Evolutionary conservation across 306 rosid species (phyloP).

Genomic region (Trichosanthes cucumerina): DNA sequence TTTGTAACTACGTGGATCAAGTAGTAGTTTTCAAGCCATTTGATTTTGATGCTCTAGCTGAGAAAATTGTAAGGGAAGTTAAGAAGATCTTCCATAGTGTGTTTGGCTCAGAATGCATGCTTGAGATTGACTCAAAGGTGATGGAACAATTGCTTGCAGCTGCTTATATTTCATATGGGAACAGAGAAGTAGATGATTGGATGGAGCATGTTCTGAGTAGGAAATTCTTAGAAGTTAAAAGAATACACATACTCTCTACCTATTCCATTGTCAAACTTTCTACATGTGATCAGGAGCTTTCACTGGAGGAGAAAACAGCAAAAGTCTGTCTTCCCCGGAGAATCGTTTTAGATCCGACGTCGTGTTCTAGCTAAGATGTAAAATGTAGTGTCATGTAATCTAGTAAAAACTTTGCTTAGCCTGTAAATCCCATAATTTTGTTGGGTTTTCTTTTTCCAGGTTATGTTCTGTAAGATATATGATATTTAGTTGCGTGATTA

Average conservation of each 20-base stretch:
- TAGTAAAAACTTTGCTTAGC: conserved; percentile 10
- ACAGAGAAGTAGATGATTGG: conserved; percentile 63
- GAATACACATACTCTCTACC: conserved; percentile 30
- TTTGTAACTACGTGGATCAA: conserved; percentile 39
- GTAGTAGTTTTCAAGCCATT: conserved; percentile 59
- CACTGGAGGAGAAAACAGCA: conserved; percentile 32
- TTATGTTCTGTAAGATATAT: conserved; percentile 36
- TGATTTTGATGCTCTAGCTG: conserved; percentile 58
- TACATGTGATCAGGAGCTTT: conserved; percentile 21
- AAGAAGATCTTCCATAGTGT: conserved; percentile 36
- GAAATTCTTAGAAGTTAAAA: conserved; percentile 48
- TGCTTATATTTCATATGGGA: conserved; percentile 38
- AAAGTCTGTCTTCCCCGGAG: conserved; percentile 44
- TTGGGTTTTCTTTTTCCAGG: conserved; percentile 26
- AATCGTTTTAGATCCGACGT: conserved; percentile 42
- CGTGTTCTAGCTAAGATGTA: conserved; percentile 28
- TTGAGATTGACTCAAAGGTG: conserved; percentile 51
- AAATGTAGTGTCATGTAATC: conserved; percentile 20
- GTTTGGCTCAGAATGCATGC: conserved; percentile 27
- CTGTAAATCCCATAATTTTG: conserved; percentile 37
- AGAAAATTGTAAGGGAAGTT: conserved; percentile 35
- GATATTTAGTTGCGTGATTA: conserved; percentile 8
- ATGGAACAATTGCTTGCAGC: conserved; percentile 68
- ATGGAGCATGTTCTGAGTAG: conserved; percentile 48
- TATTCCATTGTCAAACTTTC: conserved; percentile 44